These are phyloP conservation scores for Piper betle DNA, from an alignment of 164 flowering plant genomes.

Conservation along the genomic window DNA sequence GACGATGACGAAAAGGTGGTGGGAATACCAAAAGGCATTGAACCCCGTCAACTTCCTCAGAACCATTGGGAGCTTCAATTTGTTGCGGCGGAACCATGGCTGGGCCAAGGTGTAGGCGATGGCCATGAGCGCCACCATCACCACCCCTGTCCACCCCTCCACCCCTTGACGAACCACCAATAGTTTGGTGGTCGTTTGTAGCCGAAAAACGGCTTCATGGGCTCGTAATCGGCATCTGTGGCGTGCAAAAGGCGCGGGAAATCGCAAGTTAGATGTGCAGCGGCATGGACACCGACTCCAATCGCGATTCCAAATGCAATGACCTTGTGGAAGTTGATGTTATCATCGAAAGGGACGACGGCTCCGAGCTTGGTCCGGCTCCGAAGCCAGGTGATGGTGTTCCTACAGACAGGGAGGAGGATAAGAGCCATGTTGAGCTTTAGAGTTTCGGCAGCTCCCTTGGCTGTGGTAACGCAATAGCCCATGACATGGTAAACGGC, in stretches of 20 bases:
- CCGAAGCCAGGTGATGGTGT: conserved; percentile 61
- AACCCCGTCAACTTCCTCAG: conserved; percentile 56
- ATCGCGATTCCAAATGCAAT: conserved; percentile 47
- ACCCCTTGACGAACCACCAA: conserved; percentile 61
- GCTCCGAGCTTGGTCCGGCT: conserved; percentile 44
- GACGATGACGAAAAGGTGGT: conserved; percentile 63
- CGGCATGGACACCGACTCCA: conserved; percentile 54
- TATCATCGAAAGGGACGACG: conserved; percentile 47
- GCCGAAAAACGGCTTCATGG: conserved; percentile 44
- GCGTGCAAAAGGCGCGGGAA: conserved; percentile 60
- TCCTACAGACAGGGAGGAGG: conserved; percentile 54
- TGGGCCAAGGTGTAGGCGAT: conserved; percentile 49
- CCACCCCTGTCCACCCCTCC: conserved; percentile 64
- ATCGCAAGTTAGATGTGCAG: conserved; percentile 55
- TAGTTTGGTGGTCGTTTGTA: conserved; percentile 33
- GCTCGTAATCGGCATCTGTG: conserved; percentile 35
- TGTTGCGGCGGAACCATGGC: conserved; percentile 57
- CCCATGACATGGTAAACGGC: conserved; percentile 45
- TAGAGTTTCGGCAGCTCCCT: conserved; percentile 53
- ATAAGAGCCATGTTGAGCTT: conserved; percentile 66
- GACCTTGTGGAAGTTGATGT: conserved; percentile 54
- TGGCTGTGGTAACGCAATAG: conserved; percentile 43
- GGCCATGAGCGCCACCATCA: conserved; percentile 63
- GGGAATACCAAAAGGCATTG: conserved; percentile 87
- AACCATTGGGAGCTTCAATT: conserved; percentile 34